These are phyloP conservation scores for Cystofilobasidium macerans DNA, from an alignment of 768 basidiomycete species.

Conservation along the genomic window DNA sequence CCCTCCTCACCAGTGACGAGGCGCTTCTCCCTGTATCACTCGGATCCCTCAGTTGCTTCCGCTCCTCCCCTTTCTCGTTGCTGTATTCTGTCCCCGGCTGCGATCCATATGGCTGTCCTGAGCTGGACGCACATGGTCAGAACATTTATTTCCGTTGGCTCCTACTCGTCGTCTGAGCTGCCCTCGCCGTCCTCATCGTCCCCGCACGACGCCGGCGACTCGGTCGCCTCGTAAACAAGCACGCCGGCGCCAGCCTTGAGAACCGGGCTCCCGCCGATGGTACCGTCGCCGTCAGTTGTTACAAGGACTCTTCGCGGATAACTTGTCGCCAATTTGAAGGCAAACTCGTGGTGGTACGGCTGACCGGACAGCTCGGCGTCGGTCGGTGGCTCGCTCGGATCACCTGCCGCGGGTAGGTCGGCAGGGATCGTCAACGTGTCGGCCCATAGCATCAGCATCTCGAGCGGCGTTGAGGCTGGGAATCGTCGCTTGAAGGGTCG, in stretches of 20 bases:
- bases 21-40: no score
- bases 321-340: slow-evolving; percentile 20
- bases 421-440: slow-evolving; percentile 18
- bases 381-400: neutral
- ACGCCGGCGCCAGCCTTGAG: slow-evolving; percentile 19
- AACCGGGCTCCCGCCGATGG: slow-evolving; percentile 14
- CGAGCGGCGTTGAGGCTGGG: neutral
- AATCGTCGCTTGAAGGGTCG: slow-evolving; percentile 13
- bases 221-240: slow-evolving; percentile 16
- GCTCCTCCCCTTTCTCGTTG: no score
- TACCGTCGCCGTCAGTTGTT: slow-evolving; percentile 2
- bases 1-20: neutral
- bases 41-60: no score
- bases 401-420: neutral
- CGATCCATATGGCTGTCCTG: no score
- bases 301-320: slow-evolving; percentile 21
- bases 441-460: slow-evolving; percentile 22
- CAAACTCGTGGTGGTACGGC: neutral
- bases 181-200: slow-evolving; percentile 1
- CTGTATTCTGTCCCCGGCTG: no score
- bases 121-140: no score
- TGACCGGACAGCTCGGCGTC: neutral
- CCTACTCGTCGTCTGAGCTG: neutral
- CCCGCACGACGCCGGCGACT: neutral
- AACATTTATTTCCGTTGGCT: neutral